Evolutionary conservation across 495 filamentous ascomycete species (phyloP), one percentile per base, ranked within the genome.

Genomic region (Glonium stellatum): DNA sequence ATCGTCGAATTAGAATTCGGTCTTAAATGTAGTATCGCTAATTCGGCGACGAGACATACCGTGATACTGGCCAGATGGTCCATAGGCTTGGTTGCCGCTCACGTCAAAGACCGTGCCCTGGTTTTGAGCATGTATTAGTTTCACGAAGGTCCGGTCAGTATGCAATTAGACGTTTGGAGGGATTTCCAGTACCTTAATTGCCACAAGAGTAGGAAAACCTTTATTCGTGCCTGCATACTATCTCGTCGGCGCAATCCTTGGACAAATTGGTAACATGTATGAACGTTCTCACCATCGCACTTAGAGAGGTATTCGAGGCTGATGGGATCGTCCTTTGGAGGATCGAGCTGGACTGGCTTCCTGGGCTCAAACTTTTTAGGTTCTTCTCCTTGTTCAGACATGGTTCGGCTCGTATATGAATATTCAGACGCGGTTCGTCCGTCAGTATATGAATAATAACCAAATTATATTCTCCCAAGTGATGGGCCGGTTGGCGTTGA

Each of bases 101-200:
- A 99, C 93, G 70, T 99, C 92, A 69, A 96, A 99, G 46, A 99
- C 86, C 60, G 82, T 87, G 59, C 92, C 91, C 86, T 86, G 50
- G 57, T 1, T 15, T 23, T 37, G 36, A 22, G 49, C 11, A 57
- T 34, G 48, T 11, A 23, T 71, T 21, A 67, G 66, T 19, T 5
- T 18, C 49, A 22, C 53, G 36, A 51, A 25, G 21, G 27, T 31
- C 27, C 6, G 6, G 27, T 31, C 27, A 31, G 27, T 6, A 3
- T 31, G 27, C 5, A 3, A 47, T 13, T 19, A 39, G 51, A 25
- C 23, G 8, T 10, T n/a, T 23, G 22, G 12, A 57, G 10, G 22
- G 27, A 6, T 31, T 31, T 55, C 6, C 19, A 13, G 27, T 58
- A 71, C 69, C 77, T 96, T 97, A 75, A 99, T 97, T 31, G 95